phyloP scores from a whole-genome alignment of 75 land plant species.

The Sequoia sempervirens region DNA sequence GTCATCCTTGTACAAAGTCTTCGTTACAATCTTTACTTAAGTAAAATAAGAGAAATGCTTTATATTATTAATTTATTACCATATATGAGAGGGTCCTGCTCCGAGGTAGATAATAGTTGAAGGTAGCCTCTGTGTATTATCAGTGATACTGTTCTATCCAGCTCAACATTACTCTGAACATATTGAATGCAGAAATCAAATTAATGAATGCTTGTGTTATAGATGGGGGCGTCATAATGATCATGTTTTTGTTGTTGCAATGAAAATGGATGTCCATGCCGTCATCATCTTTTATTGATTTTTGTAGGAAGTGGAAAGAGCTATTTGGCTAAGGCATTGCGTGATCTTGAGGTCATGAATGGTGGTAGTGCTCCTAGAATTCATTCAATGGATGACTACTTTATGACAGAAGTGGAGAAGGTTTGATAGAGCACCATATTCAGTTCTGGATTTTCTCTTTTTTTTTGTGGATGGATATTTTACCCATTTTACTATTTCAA shows the following conservation, averaged over 20 bases:
- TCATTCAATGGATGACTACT: slow-evolving; percentile 94
- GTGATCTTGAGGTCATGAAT: slow-evolving; percentile 80
- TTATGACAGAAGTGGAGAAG: slow-evolving; percentile 90
- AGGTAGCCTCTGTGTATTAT: not conserved
- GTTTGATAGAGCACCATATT: slow-evolving; percentile 16
- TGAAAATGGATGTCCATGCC: not conserved
- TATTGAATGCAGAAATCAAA: not conserved
- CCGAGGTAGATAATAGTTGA: not conserved
- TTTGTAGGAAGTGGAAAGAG: slow-evolving; percentile 84
- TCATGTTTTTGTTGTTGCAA: not conserved
- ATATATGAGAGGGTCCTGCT: not conserved
- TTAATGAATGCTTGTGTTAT: not conserved
- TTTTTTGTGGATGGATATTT: not conserved
- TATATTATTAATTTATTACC: not conserved
- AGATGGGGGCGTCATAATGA: not conserved
- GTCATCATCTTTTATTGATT: slow-evolving; percentile 2
- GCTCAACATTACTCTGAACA: not conserved
- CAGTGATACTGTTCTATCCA: not conserved
- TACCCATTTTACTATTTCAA: not conserved
- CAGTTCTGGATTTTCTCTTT: not conserved
- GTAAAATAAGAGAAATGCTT: not conserved
- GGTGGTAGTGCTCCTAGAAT: slow-evolving; percentile 81
- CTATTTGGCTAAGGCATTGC: slow-evolving; percentile 74
- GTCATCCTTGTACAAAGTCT: not conserved
- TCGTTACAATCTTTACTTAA: not conserved